Percentiles rank a stretch among this genome's conserved stretches.
These are phyloP conservation scores for Ustilago vetiveriae DNA, from an alignment of 1,284 basidiomycete genomes.

Conservation along the genomic window DNA sequence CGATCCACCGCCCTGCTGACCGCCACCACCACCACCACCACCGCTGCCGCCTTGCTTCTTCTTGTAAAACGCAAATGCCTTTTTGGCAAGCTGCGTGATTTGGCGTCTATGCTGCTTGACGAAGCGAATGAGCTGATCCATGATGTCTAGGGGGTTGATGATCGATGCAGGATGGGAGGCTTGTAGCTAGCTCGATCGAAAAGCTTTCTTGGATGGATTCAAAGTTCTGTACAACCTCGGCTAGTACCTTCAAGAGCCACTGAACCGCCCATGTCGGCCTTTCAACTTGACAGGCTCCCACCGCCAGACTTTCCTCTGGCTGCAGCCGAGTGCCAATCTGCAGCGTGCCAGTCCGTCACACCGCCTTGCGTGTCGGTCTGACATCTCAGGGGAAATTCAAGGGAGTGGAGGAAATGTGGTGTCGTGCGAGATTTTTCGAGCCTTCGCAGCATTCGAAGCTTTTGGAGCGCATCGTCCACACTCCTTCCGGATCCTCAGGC, in stretches of 20 bases:
- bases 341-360: slow-evolving; percentile 4
- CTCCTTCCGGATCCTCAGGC: no score
- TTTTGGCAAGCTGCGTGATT: slow-evolving; percentile 56
- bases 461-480: no score
- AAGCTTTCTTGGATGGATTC: background rate
- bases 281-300: background rate
- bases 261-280: background rate
- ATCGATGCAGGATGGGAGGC: no score
- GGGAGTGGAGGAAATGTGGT: no score
- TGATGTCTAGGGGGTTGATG: slow-evolving; percentile 6
- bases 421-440: slow-evolving; percentile 32
- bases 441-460: background rate
- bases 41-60: slow-evolving; percentile 42
- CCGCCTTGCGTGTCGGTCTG: no score
- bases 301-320: background rate
- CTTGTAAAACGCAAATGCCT: slow-evolving; percentile 56
- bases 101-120: slow-evolving; percentile 57
- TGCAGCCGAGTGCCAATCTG: slow-evolving; percentile 1
- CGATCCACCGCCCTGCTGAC: slow-evolving; percentile 12
- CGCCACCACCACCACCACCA: slow-evolving; percentile 8
- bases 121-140: slow-evolving; percentile 59
- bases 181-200: no score
- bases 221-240: no score
- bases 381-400: no score
- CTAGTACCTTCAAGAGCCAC: background rate